A percentile compares a stretch with the other conserved stretches of the same genome.
phyloP scores from a whole-genome alignment of 257 asterid species.

The Scutellaria galericulata region DNA sequence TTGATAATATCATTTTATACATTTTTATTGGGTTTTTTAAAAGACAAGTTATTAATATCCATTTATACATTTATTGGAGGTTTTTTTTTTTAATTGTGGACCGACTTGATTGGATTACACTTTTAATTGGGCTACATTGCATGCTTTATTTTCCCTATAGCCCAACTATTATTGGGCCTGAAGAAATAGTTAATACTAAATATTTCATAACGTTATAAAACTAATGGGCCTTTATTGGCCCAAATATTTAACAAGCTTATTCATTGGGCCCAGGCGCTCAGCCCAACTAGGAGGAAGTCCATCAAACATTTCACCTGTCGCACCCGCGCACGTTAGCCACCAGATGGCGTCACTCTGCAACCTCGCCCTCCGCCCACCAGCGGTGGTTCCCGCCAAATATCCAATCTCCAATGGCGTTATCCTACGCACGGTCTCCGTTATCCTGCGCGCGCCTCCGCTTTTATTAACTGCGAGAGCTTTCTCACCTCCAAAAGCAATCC shows the following conservation, averaged over 20 bases:
- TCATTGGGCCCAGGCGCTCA: not conserved
- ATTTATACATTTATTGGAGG: too few species aligned
- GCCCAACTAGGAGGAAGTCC: conserved; percentile 18
- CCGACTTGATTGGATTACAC: too few species aligned
- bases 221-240: too few species aligned
- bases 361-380: conserved; percentile 35
- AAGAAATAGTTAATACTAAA: too few species aligned
- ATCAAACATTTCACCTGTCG: not conserved
- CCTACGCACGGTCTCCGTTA: conserved; percentile 26
- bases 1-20: too few species aligned
- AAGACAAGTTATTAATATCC: too few species aligned
- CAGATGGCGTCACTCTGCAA: conserved; percentile 38
- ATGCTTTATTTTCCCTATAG: too few species aligned
- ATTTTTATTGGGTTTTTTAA: too few species aligned
- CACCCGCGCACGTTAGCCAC: conserved; percentile 18
- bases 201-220: too few species aligned
- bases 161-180: too few species aligned
- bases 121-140: too few species aligned
- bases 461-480: conserved; percentile 18
- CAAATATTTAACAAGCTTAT: not conserved
- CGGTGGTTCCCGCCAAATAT: conserved; percentile 52
- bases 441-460: conserved; percentile 30
- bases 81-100: too few species aligned
- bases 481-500: conserved; percentile 40
- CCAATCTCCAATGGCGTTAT: conserved; percentile 22